Percentiles rank a stretch among this genome's conserved stretches.
Conservation (phyloP, 2,329 filamentous ascomycete species). For the Plectosphaerella sp. region DNA sequence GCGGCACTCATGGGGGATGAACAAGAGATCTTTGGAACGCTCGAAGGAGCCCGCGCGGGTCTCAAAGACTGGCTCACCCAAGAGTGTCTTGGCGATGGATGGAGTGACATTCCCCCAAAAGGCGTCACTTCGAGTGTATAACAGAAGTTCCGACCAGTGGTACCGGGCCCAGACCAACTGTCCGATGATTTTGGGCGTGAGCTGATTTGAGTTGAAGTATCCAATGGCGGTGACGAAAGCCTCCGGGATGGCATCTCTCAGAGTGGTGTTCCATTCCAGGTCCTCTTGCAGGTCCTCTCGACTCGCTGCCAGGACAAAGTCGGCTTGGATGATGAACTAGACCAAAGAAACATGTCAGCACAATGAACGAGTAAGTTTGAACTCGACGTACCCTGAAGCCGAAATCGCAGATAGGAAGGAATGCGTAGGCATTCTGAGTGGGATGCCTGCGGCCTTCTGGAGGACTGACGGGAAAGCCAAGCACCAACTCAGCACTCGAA, state of each 20-base stretch:
- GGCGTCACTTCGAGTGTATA: neutral
- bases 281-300: slow-evolving; percentile 15
- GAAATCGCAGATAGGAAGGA: slow-evolving; percentile 13
- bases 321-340: slow-evolving; percentile 21
- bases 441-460: neutral
- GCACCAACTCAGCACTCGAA: slow-evolving; percentile 3
- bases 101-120: neutral
- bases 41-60: neutral
- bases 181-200: neutral
- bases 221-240: slow-evolving; percentile 5
- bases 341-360: slow-evolving; percentile 7
- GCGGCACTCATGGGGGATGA: neutral
- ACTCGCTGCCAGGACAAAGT: slow-evolving; percentile 18
- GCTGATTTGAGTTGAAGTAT: neutral
- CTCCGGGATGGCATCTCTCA: slow-evolving; percentile 1
- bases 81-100: neutral
- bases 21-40: neutral
- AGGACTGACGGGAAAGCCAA: slow-evolving; percentile 15
- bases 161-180: neutral
- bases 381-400: slow-evolving; percentile 7
- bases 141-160: neutral
- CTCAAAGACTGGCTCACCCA: neutral
- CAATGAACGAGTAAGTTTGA: too few relatives aligned
- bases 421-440: slow-evolving; percentile 13
- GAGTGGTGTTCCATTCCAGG: slow-evolving; percentile 9